phyloP scores from a whole-genome alignment of 768 basidiomycete genomes.

The Boletus barrowsii region DNA sequence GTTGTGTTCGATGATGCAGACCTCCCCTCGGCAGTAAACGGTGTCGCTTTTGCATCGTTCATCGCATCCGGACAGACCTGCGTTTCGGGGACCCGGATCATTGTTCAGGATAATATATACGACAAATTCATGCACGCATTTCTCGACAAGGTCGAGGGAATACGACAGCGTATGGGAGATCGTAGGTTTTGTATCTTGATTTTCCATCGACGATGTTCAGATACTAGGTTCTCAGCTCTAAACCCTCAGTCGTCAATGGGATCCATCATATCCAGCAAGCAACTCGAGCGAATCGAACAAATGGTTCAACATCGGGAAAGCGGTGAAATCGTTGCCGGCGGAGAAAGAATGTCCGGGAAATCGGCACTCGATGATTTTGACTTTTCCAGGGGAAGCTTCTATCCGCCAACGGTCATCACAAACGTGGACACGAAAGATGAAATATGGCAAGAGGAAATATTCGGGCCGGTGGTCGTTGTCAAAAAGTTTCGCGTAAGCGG shows the following conservation, averaged over 20 bases:
- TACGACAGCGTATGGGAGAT: conserved; percentile 70
- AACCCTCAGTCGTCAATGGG: conserved; percentile 78
- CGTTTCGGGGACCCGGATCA: conserved; percentile 84
- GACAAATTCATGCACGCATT: conserved; percentile 62
- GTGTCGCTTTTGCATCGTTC: conserved; percentile 79
- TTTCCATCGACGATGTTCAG: neutral
- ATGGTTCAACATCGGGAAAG: conserved; percentile 48
- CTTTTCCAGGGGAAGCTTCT: conserved; percentile 71
- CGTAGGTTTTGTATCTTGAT: conserved; percentile 47
- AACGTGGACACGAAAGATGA: conserved; percentile 55
- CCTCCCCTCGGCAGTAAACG: conserved; percentile 71
- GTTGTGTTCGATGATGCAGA: conserved; percentile 80
- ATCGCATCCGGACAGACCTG: conserved; percentile 89
- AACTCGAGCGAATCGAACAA: conserved; percentile 61
- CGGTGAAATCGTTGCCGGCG: conserved; percentile 59
- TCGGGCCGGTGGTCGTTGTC: conserved; percentile 81
- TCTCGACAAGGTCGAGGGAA: conserved; percentile 58
- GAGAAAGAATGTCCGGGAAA: conserved; percentile 56
- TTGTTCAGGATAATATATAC: conserved; percentile 69
- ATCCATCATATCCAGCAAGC: conserved; percentile 64
- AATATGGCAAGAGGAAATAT: conserved; percentile 81
- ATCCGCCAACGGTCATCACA: conserved; percentile 72
- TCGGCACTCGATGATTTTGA: conserved; percentile 71
- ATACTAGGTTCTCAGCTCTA: conserved; percentile 43
- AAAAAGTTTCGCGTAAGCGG: conserved; percentile 47